Percentiles rank a stretch among this genome's conserved stretches.
Evolutionary conservation across 2,329 filamentous ascomycete species (phyloP).

Genomic region (Diplocarpon rosae): DNA sequence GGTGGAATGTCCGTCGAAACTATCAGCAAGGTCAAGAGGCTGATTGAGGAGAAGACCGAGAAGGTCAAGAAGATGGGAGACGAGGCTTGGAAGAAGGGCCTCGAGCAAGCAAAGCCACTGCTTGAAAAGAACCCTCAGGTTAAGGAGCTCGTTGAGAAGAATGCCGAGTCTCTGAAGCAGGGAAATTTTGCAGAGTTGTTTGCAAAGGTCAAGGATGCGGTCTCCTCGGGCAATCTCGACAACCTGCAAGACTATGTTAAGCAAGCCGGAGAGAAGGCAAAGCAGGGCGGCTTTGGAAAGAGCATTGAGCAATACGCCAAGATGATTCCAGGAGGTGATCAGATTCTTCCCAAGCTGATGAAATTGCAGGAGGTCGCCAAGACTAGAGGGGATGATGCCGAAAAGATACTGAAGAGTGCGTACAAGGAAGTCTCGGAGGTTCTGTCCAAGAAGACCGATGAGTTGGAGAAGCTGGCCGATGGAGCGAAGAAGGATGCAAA

Average conservation of each 20-base stretch:
- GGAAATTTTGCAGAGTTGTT: constrained; percentile 56
- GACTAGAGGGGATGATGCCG: constrained; percentile 58
- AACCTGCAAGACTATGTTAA: constrained; percentile 51
- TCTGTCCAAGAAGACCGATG: constrained; percentile 45
- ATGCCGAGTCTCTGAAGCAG: constrained; percentile 54
- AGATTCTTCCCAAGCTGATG: constrained; percentile 55
- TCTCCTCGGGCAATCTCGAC: constrained; percentile 48
- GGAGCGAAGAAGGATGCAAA: constrained; percentile 30
- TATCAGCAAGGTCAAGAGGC: constrained; percentile 43
- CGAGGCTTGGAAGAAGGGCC: constrained; percentile 59
- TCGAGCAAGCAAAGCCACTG: constrained; percentile 60
- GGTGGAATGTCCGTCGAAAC: constrained; percentile 45
- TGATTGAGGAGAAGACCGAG: constrained; percentile 60
- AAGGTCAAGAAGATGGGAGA: constrained; percentile 58
- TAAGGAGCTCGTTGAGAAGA: constrained; percentile 62
- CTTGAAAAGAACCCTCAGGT: constrained; percentile 68
- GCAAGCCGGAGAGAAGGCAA: constrained; percentile 46
- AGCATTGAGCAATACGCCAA: constrained; percentile 47
- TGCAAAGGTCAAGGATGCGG: constrained; percentile 48
- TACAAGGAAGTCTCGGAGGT: constrained; percentile 55
- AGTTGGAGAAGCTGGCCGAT: constrained; percentile 47
- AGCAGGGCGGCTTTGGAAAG: constrained; percentile 33
- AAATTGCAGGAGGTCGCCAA: constrained; percentile 53
- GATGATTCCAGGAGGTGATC: constrained; percentile 51
- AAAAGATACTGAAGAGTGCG: constrained; percentile 58